Evolutionary conservation across 2,329 filamentous ascomycete genomes (phyloP).

Genomic region (Plenodomus biglobosus): DNA sequence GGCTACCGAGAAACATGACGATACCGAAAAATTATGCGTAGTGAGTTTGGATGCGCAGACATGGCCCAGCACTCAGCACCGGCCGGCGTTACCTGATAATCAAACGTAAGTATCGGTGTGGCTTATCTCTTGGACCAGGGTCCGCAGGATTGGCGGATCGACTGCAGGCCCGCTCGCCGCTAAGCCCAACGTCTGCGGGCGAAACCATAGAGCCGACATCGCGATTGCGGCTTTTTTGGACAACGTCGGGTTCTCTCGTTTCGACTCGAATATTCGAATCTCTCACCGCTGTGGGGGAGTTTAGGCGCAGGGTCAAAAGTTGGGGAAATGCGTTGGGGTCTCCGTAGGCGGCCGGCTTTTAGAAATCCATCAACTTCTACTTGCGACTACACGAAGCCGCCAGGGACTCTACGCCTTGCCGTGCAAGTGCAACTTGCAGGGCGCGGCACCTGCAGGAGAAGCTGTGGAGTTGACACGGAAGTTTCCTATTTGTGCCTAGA

Average conservation of each 20-base stretch:
- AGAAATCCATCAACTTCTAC: slow-evolving; percentile 14
- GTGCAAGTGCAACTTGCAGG: slow-evolving; percentile 5
- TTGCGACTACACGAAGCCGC: slow-evolving; percentile 12
- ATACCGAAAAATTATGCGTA: background rate
- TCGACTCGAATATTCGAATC: slow-evolving; percentile 6
- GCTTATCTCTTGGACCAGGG: slow-evolving; percentile 32
- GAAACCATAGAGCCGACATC: slow-evolving; percentile 34
- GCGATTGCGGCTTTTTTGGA: slow-evolving; percentile 33
- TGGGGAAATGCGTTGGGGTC: slow-evolving; percentile 4
- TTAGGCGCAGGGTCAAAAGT: slow-evolving; percentile 4
- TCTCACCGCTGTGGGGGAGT: slow-evolving; percentile 35
- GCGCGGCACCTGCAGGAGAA: slow-evolving; percentile 17
- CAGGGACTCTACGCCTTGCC: background rate
- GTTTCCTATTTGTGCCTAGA: slow-evolving; percentile 16
- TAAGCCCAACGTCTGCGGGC: slow-evolving; percentile 28
- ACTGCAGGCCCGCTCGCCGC: slow-evolving; percentile 23
- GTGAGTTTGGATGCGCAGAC: slow-evolving; percentile 13
- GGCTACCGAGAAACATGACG: background rate
- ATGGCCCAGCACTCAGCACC: slow-evolving; percentile 17
- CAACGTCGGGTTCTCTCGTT: slow-evolving; percentile 7
- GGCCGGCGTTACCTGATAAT: slow-evolving; percentile 37
- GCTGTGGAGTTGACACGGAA: slow-evolving; percentile 23
- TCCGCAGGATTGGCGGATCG: slow-evolving; percentile 27
- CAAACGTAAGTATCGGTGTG: slow-evolving; percentile 29
- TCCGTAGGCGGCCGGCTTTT: slow-evolving; percentile 12